Evolutionary conservation across 2,329 filamentous ascomycete species (phyloP), one percentile per base, ranked within the genome.

Genomic region (Coccinonectria pachysandricola): DNA sequence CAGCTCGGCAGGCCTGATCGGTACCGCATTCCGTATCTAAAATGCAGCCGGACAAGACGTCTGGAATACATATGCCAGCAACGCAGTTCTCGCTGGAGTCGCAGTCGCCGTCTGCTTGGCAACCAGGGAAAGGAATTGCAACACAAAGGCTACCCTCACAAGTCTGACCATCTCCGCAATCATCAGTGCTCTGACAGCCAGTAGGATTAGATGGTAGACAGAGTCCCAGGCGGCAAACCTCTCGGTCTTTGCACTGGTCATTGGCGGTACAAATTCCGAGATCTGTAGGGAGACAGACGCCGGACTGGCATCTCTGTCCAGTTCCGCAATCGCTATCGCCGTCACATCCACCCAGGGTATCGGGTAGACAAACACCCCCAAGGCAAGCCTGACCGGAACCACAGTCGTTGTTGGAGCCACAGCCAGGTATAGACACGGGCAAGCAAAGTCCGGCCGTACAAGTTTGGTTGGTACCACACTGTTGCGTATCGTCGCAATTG

Each of bases 211-310:
- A 11, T 2, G 32, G 32, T 2, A 31, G 11, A 24, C 28, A 31
- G 7, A 32, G 16, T 10, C 28, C 32, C 4, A 32, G 25, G 14
- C 29, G 19, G 21, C 31, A 34, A 4, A 34, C 24, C n/a, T 30
- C 27, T 12, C 18, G 25, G 2, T 12, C 12, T 7, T 15, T 24
- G 11, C 31, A 34, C 7, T 30, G 16, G 5, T 21, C 15, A 17
- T 34, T 27, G 9, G 7, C 19, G 4, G 17, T 30, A 12, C 31
- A 34, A 2, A 15, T 14, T 3, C 24, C 23, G 6, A 34, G 12
- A 3, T 16, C 20, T 7, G 11, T 11, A 8, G 30, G 26, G 8
- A 32, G 22, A 23, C 30, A 32, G 1, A 28, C 7, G 3, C 30
- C 26, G 4, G 30, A 14, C 5, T 26, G 10, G 9, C 30, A 32